These are phyloP conservation scores for Heliamphora pulchella DNA, from an alignment of 179 eudicot genomes.

Conservation along the genomic window DNA sequence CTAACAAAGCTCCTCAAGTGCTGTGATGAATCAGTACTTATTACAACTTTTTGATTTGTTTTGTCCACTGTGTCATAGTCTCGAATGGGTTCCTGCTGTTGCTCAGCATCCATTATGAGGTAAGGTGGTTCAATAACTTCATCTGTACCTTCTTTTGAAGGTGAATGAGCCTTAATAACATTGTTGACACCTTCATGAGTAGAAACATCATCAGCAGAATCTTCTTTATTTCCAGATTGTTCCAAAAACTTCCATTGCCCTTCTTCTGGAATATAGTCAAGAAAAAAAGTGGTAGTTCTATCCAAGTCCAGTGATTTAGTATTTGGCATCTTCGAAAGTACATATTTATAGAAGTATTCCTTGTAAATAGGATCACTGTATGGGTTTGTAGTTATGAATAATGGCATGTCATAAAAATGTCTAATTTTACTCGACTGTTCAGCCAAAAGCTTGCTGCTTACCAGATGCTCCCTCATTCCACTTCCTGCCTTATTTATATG, in stretches of 20 bases:
- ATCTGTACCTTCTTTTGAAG: slow-evolving; percentile 22
- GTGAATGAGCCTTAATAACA: slow-evolving; percentile 18
- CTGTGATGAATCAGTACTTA: slow-evolving; percentile 20
- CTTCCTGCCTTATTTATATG: slow-evolving; percentile 17
- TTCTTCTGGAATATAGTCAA: slow-evolving; percentile 68
- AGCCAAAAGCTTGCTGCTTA: slow-evolving; percentile 17
- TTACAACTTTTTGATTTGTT: slow-evolving; percentile 20
- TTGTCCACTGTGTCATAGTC: slow-evolving; percentile 22
- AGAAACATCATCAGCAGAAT: slow-evolving; percentile 19
- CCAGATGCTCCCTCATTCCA: slow-evolving; percentile 18
- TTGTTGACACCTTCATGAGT: slow-evolving; percentile 17
- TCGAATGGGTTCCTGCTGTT: slow-evolving; percentile 28
- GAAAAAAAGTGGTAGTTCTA: slow-evolving; percentile 39
- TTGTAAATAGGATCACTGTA: slow-evolving; percentile 34
- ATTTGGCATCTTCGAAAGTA: slow-evolving; percentile 36
- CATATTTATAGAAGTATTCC: slow-evolving; percentile 40
- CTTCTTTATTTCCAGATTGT: slow-evolving; percentile 27
- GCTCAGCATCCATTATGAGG: slow-evolving; percentile 50
- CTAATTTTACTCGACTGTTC: slow-evolving; percentile 17
- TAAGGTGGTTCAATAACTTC: slow-evolving; percentile 67
- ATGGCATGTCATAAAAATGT: slow-evolving; percentile 23
- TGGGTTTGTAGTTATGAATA: slow-evolving; percentile 29
- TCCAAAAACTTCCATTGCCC: slow-evolving; percentile 65
- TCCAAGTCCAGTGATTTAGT: slow-evolving; percentile 34
- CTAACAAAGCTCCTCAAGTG: slow-evolving; percentile 33